Percentiles rank a stretch among this genome's conserved stretches.
phyloP scores from a whole-genome alignment of 202 grass and related monocot species.

The Setaria viridis region DNA sequence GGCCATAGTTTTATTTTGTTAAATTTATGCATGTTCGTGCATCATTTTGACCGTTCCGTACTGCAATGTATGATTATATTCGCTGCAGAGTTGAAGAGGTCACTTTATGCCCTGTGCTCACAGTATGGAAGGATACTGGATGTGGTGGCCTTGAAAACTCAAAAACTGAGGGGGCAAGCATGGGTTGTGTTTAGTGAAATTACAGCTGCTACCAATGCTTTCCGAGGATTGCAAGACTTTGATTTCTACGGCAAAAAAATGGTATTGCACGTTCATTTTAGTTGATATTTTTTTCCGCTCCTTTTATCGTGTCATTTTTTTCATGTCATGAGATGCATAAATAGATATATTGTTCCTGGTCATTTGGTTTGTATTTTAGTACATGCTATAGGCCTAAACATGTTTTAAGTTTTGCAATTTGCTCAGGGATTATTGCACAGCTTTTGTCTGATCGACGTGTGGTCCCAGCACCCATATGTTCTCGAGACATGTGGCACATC shows the following conservation, averaged over 20 bases:
- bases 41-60: not conserved
- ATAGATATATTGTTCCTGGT: not conserved
- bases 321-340: not conserved
- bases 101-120: conserved; percentile 94
- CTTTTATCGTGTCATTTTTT: not conserved
- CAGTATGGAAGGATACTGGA: conserved; percentile 98
- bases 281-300: not conserved
- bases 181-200: conserved; percentile 97
- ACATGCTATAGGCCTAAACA: not conserved
- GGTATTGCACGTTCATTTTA: conserved; percentile 50
- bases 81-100: conserved; percentile 84
- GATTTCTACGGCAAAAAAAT: conserved; percentile 95
- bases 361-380: conserved; percentile 10
- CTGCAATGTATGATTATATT: not conserved
- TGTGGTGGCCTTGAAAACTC: conserved; percentile 89
- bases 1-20: not conserved
- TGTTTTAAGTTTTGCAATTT: conserved; percentile 2
- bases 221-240: conserved; percentile 90
- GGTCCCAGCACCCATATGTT: not conserved
- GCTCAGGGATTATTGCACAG: not conserved
- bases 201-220: conserved; percentile 89
- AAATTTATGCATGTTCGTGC: not conserved
- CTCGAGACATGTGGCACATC: not conserved
- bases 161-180: conserved; percentile 92
- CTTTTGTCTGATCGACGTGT: not conserved